Percentiles rank a stretch among this genome's conserved stretches.
These are phyloP conservation scores for Nemania serpens DNA, from an alignment of 2,329 filamentous ascomycete genomes.

Conservation along the genomic window DNA sequence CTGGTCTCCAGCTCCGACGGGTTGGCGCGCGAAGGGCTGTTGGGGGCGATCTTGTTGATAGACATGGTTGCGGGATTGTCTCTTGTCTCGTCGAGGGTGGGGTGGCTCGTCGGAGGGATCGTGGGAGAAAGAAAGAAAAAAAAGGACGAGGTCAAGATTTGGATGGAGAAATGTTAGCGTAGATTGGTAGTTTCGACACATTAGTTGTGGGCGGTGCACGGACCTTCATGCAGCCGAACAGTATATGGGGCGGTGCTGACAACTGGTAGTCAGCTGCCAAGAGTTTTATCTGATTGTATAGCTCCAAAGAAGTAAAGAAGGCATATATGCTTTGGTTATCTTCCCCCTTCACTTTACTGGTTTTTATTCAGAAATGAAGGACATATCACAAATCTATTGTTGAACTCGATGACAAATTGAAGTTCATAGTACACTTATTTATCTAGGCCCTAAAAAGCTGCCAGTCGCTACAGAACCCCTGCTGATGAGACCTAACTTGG, in stretches of 20 bases:
- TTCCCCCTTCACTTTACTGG: not conserved
- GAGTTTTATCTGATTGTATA: not conserved
- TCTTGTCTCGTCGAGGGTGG: conserved; percentile 27
- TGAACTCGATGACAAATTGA: not conserved
- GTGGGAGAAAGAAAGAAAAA: conserved; percentile 13
- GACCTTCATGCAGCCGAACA: conserved; percentile 28
- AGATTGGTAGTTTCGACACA: conserved; percentile 26
- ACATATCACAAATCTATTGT: not conserved
- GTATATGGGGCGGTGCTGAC: not conserved
- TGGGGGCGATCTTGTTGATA: conserved; percentile 89
- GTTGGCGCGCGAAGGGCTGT: conserved; percentile 94
- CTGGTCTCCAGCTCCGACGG: conserved; percentile 96
- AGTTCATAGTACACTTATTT: conserved; percentile 9
- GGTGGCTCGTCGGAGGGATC: conserved; percentile 17
- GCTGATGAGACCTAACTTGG: not conserved
- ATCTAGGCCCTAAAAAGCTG: not conserved
- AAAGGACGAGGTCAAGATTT: conserved; percentile 22
- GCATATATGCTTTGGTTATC: not conserved
- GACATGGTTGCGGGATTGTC: conserved; percentile 33
- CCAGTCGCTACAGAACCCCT: not conserved
- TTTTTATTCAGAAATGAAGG: not conserved
- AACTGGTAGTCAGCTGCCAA: not conserved
- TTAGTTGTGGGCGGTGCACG: conserved; percentile 32
- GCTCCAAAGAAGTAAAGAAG: not conserved
- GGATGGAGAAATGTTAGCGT: conserved; percentile 13